These are phyloP conservation scores for Castanea mollissima DNA, from an alignment of 306 rosid species.

Conservation along the genomic window DNA sequence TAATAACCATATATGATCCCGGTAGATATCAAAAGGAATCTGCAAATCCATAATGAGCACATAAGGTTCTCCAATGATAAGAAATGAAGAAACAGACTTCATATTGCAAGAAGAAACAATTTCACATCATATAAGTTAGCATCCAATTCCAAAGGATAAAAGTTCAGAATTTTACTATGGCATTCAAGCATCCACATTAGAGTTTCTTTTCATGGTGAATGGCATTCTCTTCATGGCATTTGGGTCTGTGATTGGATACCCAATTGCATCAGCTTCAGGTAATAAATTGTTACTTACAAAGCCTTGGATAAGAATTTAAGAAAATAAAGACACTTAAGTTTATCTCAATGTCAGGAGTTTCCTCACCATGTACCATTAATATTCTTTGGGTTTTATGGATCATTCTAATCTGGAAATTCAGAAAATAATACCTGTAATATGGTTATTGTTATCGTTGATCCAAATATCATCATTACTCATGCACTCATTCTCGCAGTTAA, in stretches of 20 bases:
- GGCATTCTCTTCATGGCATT: slow-evolving; percentile 49
- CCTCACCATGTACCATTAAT: not conserved
- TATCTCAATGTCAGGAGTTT: not conserved
- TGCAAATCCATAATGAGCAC: slow-evolving; percentile 33
- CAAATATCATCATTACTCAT: not conserved
- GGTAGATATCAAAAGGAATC: slow-evolving; percentile 71
- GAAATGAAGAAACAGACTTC: not conserved
- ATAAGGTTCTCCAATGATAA: not conserved
- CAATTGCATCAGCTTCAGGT: slow-evolving; percentile 84
- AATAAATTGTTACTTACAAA: not conserved
- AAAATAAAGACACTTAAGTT: not conserved
- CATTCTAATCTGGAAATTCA: not conserved
- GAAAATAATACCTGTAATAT: not conserved
- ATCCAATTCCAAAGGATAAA: not conserved
- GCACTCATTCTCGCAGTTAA: slow-evolving; percentile 45
- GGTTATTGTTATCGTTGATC: not conserved
- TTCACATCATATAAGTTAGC: not conserved
- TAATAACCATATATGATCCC: slow-evolving; percentile 81
- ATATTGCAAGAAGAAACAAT: not conserved
- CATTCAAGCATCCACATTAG: slow-evolving; percentile 40
- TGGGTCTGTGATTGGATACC: slow-evolving; percentile 65
- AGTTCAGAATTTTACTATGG: slow-evolving; percentile 2
- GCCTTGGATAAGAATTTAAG: not conserved
- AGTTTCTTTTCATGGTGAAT: slow-evolving; percentile 48
- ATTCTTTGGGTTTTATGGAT: not conserved